Conservation (phyloP, 495 filamentous ascomycete genomes). For the Tuber melanosporum region DNA sequence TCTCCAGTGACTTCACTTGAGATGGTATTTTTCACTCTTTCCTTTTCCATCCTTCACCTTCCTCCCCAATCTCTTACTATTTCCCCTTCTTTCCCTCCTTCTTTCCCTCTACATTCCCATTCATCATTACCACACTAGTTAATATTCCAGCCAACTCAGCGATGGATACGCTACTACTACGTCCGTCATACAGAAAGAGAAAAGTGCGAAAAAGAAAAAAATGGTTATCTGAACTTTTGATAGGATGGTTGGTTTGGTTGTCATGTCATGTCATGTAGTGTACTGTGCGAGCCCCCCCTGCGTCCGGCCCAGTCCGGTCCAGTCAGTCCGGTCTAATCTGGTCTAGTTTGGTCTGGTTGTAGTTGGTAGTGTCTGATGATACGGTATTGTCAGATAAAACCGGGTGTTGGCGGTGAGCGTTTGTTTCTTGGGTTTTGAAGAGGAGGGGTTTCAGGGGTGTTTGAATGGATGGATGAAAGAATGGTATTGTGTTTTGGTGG, state of each 20-base stretch:
- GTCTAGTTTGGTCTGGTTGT: neutral
- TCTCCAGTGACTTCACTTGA: neutral
- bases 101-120: neutral
- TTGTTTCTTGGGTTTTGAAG: slow-evolving; percentile 3
- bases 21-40: neutral
- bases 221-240: neutral
- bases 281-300: neutral
- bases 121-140: neutral
- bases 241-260: neutral
- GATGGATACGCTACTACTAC: neutral
- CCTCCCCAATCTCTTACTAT: neutral
- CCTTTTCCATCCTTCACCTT: neutral
- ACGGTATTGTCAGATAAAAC: neutral
- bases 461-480: neutral
- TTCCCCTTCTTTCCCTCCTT: neutral
- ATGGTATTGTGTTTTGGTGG: neutral
- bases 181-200: neutral
- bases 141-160: neutral
- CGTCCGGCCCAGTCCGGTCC: neutral
- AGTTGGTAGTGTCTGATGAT: neutral
- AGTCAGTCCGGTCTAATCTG: neutral
- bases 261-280: neutral
- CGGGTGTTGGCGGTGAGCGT: neutral
- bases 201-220: neutral
- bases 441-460: neutral